A percentile compares a stretch with the other conserved stretches of the same genome.
These are phyloP conservation scores for Clarireedia homoeocarpa DNA, from an alignment of 2,329 filamentous ascomycete species.

Conservation along the genomic window DNA sequence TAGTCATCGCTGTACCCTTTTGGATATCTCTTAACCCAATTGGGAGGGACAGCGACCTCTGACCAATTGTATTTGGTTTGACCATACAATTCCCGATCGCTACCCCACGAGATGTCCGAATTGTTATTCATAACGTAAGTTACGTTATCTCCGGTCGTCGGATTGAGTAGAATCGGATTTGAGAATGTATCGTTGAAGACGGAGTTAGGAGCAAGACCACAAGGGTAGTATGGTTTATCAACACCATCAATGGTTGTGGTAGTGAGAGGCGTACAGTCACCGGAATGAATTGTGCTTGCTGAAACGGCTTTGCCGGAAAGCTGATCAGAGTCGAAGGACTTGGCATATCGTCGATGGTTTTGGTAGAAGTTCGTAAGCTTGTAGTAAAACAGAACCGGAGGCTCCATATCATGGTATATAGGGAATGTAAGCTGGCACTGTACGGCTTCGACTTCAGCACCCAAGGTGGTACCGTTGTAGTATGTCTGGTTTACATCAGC, in stretches of 20 bases:
- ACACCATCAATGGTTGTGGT: slow-evolving; percentile 39
- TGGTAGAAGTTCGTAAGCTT: slow-evolving; percentile 97
- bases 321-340: slow-evolving; percentile 77
- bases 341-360: slow-evolving; percentile 94
- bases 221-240: slow-evolving; percentile 77
- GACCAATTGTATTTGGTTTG: slow-evolving; percentile 54
- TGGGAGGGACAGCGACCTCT: slow-evolving; percentile 73
- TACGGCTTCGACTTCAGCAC: slow-evolving; percentile 31
- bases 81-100: slow-evolving; percentile 74
- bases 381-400: slow-evolving; percentile 90
- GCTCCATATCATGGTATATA: slow-evolving; percentile 68
- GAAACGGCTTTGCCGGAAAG: slow-evolving; percentile 63
- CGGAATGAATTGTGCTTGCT: slow-evolving; percentile 51
- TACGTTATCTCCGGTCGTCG: slow-evolving; percentile 33
- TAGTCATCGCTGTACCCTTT: slow-evolving; percentile 57
- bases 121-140: slow-evolving; percentile 67
- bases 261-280: slow-evolving; percentile 69
- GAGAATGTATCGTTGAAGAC: slow-evolving; percentile 90
- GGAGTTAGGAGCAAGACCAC: slow-evolving; percentile 93
- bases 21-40: slow-evolving; percentile 69
- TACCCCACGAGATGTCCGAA: slow-evolving; percentile 73
- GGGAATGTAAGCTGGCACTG: slow-evolving; percentile 69
- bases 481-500: slow-evolving; percentile 34
- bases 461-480: slow-evolving; percentile 20
- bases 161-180: slow-evolving; percentile 54